A percentile compares a stretch with the other conserved stretches of the same genome.
phyloP scores from a whole-genome alignment of 2,329 filamentous ascomycete species.

The Stachybotrys elegans region DNA sequence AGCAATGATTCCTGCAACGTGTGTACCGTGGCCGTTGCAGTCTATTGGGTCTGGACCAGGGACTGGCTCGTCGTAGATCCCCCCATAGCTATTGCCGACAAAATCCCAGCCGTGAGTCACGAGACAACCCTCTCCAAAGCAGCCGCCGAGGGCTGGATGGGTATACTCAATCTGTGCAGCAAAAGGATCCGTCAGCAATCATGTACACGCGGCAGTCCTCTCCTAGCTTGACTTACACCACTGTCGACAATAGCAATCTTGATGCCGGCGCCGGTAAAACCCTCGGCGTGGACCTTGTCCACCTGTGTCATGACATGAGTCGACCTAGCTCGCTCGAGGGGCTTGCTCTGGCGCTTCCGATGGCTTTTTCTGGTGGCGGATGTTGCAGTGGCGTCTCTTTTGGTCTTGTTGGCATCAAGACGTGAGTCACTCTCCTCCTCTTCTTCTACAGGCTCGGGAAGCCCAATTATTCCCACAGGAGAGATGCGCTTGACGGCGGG shows the following conservation, averaged over 20 bases:
- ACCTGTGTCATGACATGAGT: conserved; percentile 8
- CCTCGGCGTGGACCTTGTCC: conserved; percentile 5
- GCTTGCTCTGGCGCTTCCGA: background rate
- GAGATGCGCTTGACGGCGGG: conserved; percentile 21
- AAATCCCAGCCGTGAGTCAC: conserved; percentile 18
- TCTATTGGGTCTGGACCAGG: conserved; percentile 15
- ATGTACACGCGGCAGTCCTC: background rate
- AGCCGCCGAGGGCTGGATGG: conserved; percentile 54
- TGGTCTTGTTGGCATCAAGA: background rate
- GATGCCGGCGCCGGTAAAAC: conserved; percentile 4
- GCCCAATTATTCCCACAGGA: conserved; percentile 19
- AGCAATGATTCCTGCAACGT: conserved; percentile 20
- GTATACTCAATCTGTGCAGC: conserved; percentile 50
- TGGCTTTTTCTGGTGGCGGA: background rate
- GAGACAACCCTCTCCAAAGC: conserved; percentile 48
- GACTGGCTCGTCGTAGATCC: conserved; percentile 7
- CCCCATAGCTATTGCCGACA: conserved; percentile 14
- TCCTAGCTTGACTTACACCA: conserved; percentile 16
- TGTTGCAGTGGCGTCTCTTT: background rate
- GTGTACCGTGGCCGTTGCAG: conserved; percentile 16
- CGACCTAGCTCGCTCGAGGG: conserved; percentile 7
- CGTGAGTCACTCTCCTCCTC: background rate
- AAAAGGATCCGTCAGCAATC: conserved; percentile 13
- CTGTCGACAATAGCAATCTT: conserved; percentile 8
- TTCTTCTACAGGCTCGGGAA: background rate